Percentiles rank a stretch among this genome's conserved stretches.
Evolutionary conservation across 805 yeast species (phyloP).

Genomic region (Pichia nakasei): DNA sequence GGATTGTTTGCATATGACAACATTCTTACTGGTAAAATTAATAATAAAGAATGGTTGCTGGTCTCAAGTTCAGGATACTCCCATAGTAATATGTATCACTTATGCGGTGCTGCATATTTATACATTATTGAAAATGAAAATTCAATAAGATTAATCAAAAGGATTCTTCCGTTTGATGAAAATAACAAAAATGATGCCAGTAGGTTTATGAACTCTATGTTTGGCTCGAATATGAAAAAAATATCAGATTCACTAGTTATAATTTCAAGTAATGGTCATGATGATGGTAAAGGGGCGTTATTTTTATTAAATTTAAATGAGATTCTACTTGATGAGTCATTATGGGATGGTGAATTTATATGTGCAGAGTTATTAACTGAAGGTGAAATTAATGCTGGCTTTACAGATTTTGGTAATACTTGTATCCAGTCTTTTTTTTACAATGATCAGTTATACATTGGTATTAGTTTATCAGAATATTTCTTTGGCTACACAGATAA

Average conservation of each 20-base stretch:
- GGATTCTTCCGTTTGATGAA: conserved; percentile 11
- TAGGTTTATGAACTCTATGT: conserved; percentile 10
- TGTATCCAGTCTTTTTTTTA: conserved; percentile 24
- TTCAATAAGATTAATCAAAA: conserved; percentile 8
- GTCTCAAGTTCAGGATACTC: conserved; percentile 25
- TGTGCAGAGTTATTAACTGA: conserved; percentile 14
- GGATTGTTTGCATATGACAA: conserved; percentile 23
- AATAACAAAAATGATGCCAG: background rate
- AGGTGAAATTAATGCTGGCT: conserved; percentile 24
- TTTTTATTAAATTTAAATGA: conserved; percentile 30
- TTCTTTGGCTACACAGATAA: background rate
- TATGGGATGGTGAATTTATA: background rate
- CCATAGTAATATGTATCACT: conserved; percentile 17
- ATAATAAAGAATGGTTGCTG: conserved; percentile 20
- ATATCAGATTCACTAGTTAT: conserved; percentile 18
- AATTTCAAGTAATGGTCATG: conserved; percentile 28
- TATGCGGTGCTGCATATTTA: conserved; percentile 35
- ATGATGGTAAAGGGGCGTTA: conserved; percentile 36
- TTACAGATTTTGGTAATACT: conserved; percentile 35
- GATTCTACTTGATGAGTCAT: conserved; percentile 4
- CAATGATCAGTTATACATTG: conserved; percentile 15
- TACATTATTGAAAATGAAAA: conserved; percentile 9
- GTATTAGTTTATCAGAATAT: conserved; percentile 30
- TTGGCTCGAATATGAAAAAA: conserved; percentile 15
- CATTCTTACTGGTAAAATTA: conserved; percentile 17